Percentiles rank a stretch among this genome's conserved stretches.
Evolutionary conservation across 163 green algal genomes (phyloP).

Genomic region (Coccomyxa subellipsoidea): DNA sequence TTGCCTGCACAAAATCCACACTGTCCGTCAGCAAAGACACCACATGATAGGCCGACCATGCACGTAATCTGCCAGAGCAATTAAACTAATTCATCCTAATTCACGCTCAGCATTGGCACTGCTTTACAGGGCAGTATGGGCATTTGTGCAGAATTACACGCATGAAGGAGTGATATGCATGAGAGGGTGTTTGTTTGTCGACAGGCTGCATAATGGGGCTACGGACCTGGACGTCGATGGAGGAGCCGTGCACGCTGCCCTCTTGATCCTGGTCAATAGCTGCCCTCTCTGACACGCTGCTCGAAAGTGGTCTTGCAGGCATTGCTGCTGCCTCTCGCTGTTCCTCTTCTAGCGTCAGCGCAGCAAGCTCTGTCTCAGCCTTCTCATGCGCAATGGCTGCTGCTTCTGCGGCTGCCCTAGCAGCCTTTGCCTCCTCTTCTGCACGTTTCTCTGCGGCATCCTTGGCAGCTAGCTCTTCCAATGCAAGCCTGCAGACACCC

Average conservation of each 20-base stretch:
- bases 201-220: not conserved
- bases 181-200: too few relatives aligned
- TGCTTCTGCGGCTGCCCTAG: conserved; percentile 16
- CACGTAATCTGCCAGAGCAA: too few relatives aligned
- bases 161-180: too few relatives aligned
- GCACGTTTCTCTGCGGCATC: conserved; percentile 15
- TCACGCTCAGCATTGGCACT: too few relatives aligned
- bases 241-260: conserved; percentile 13
- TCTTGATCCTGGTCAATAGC: conserved; percentile 6
- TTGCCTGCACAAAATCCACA: not conserved
- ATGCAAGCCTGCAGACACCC: not conserved
- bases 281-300: not conserved
- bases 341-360: conserved; percentile 27
- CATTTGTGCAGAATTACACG: too few relatives aligned
- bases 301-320: not conserved
- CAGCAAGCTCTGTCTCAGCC: conserved; percentile 22
- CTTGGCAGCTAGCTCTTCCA: conserved; percentile 37
- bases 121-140: too few relatives aligned
- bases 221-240: conserved; percentile 2
- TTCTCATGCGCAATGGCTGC: conserved; percentile 11
- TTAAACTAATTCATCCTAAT: too few relatives aligned
- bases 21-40: too few relatives aligned
- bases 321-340: not conserved
- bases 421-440: not conserved
- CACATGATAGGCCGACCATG: not conserved